phyloP scores from a whole-genome alignment of 139 green algal species.

The Monoraphidium neglectum region DNA sequence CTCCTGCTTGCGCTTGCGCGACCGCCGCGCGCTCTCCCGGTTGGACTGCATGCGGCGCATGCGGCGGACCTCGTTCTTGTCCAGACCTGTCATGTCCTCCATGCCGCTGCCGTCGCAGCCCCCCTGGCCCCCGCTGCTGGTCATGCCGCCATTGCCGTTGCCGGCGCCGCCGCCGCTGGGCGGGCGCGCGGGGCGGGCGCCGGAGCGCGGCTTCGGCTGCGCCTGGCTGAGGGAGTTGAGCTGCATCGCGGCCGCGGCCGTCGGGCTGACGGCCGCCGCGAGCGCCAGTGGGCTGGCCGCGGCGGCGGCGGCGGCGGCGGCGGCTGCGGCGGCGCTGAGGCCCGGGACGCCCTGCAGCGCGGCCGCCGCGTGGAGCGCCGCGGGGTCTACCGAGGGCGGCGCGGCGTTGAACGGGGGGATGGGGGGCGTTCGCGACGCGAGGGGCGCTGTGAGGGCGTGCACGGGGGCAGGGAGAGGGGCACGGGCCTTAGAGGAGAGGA shows the following conservation, averaged over 20 bases:
- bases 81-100: background rate
- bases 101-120: background rate
- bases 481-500: too few relatives aligned
- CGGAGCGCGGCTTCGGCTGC: too few relatives aligned
- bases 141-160: background rate
- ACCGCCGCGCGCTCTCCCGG: constrained; percentile 84
- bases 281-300: background rate
- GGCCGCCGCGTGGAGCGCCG: too few relatives aligned
- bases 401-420: too few relatives aligned
- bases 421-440: too few relatives aligned
- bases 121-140: background rate
- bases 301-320: constrained; percentile 8
- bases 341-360: too few relatives aligned
- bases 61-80: too few relatives aligned
- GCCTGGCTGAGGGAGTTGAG: too few relatives aligned
- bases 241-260: too few relatives aligned
- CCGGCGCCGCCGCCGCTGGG: background rate
- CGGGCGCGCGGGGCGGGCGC: background rate
- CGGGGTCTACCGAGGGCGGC: too few relatives aligned
- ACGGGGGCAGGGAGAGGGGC: constrained; percentile 4
- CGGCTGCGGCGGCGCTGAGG: background rate
- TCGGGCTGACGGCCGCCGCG: too few relatives aligned
- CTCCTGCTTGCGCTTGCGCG: constrained; percentile 84
- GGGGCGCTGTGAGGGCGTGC: constrained; percentile 2
- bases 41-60: constrained; percentile 85